Conservation (phyloP, 2,329 filamentous ascomycete genomes). For the Trichoderma sp. region DNA sequence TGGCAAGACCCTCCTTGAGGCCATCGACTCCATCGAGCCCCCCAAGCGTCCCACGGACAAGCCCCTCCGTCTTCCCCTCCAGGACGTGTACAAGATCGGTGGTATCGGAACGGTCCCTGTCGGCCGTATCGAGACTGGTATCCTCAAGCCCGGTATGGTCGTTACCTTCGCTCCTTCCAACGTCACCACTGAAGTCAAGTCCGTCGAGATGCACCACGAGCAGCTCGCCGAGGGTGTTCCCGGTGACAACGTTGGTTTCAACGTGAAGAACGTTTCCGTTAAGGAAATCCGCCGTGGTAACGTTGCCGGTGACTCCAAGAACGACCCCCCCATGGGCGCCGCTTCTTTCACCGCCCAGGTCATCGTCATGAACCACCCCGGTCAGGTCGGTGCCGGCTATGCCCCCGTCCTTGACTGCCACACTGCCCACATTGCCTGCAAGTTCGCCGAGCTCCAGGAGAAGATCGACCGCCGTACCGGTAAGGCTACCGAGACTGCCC, state of each 20-base stretch:
- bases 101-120: constrained; percentile 99
- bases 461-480: constrained; percentile 99
- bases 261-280: constrained; percentile 99
- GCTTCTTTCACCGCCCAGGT: constrained; percentile 99
- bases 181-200: constrained; percentile 99
- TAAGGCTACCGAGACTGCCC: constrained; percentile 85
- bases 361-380: constrained; percentile 99
- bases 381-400: constrained; percentile 98
- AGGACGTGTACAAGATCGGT: constrained; percentile 99
- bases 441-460: constrained; percentile 98
- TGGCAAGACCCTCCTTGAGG: constrained; percentile 98
- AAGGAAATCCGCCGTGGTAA: constrained; percentile 99
- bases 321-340: constrained; percentile 85
- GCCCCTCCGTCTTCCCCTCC: constrained; percentile 99
- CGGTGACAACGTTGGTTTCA: constrained; percentile 99
- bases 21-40: constrained; percentile 93
- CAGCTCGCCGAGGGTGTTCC: constrained; percentile 92
- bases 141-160: constrained; percentile 88
- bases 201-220: constrained; percentile 99
- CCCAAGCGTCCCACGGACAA: constrained; percentile 95
- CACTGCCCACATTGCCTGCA: constrained; percentile 99
- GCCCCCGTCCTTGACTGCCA: constrained; percentile 99
- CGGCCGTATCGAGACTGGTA: constrained; percentile 99
- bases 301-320: constrained; percentile 99
- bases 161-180: constrained; percentile 97